Base-by-base conservation (phyloP, 2,329 filamentous ascomycete species). In the Plenodomus lindquistii region DNA sequence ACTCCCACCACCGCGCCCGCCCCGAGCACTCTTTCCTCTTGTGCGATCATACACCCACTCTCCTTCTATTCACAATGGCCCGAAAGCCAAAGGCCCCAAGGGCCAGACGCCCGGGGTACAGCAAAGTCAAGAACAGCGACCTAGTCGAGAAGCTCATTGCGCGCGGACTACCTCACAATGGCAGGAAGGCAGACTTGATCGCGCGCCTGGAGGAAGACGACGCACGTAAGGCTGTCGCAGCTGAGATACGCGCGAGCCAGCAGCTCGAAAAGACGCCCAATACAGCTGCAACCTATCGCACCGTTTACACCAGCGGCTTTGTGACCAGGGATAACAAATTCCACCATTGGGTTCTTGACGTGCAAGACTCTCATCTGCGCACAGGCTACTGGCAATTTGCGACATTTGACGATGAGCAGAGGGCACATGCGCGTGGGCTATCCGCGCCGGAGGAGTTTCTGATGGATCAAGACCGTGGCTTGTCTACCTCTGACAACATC, bases 351-450 rank as follows among this genome's bases (percentile, higher is more conserved):
- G 17, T 45, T 2, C 42, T 44, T 6, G 31, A 27, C 1, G 16
- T 37, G 6, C 40, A 55, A 5, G 18, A 44, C 7, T 42, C 43
- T 0, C 56, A 58, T 16, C 0, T 42, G 4, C 15, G 27, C 4
- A 37, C 37, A 16, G 60, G 59, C 0, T 57, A 62, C 18, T 65
- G 59, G 59, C 44, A n/a, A 15, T 62, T 63, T 22, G 17, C 22
- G 8, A 42, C 42, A 10, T 17, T 34, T n/a, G 20, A 50, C 0
- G 62, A 63, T 19, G 57, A 62, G 10, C 47, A 34, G 9, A 52
- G 52, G 37, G 57, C 62, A 8, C 41, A 46, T 22, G 16, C 24
- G 3, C 36, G n/a, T 10, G 59, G 60, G 16, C 38, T 58, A 2
- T 18, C n/a, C 4, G 54, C 21, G 2, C 62, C 60, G 0, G 62